Evolutionary conservation across 2,329 filamentous ascomycete species (phyloP).

Genomic region (Verticillium nubilum): DNA sequence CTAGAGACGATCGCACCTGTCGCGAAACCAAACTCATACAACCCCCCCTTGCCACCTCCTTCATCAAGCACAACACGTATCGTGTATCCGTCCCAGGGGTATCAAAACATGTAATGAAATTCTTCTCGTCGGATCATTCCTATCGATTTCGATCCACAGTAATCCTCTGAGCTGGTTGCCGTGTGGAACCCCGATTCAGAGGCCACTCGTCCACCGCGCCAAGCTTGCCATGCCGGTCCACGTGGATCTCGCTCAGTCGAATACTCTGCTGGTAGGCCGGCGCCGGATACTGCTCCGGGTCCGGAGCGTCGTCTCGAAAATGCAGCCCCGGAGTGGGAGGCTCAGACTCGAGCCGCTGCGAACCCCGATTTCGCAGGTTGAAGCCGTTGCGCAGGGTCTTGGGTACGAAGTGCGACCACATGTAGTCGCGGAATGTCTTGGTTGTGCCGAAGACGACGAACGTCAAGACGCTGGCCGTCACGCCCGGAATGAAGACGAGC

Average conservation of each 20-base stretch:
- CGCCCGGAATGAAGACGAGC: constrained; percentile 18
- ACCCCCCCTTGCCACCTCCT: neutral
- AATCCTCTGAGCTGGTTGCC: constrained; percentile 4
- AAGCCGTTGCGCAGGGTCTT: neutral
- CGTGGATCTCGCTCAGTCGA: constrained; percentile 1
- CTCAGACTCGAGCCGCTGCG: neutral
- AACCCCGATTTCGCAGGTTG: neutral
- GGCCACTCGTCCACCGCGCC: neutral
- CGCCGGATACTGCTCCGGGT: neutral
- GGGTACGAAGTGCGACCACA: constrained; percentile 14
- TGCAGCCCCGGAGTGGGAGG: neutral
- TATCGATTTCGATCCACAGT: constrained; percentile 2
- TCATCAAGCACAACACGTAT: neutral
- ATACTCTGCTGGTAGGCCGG: neutral
- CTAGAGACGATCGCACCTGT: neutral
- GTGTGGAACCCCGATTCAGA: neutral
- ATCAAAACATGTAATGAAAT: neutral
- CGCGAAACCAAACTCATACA: neutral
- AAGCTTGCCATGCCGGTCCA: neutral
- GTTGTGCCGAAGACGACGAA: constrained; percentile 20
- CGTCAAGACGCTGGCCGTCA: constrained; percentile 15
- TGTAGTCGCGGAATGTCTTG: constrained; percentile 15
- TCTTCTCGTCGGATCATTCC: neutral
- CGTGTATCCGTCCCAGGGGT: neutral
- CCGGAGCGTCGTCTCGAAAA: neutral